These are phyloP conservation scores for Cicer chorassanicum DNA, from an alignment of 306 rosid genomes.

Conservation along the genomic window DNA sequence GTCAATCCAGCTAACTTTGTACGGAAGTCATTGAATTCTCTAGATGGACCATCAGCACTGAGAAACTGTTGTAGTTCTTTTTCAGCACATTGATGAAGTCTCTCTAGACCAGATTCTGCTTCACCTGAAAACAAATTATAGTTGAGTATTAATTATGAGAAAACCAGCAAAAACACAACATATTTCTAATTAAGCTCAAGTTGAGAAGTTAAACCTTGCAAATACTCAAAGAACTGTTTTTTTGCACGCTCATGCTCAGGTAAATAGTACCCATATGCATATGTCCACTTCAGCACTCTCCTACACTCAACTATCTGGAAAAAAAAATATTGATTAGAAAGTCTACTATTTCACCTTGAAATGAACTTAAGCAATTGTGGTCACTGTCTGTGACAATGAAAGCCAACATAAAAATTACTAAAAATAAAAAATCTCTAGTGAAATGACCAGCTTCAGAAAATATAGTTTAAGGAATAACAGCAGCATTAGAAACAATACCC, in stretches of 20 bases:
- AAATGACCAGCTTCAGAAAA: slow-evolving; percentile 18
- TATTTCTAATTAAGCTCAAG: slow-evolving; percentile 19
- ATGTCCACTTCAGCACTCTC: slow-evolving; percentile 94
- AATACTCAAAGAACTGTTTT: slow-evolving; percentile 74
- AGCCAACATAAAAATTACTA: slow-evolving; percentile 14
- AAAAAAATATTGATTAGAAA: slow-evolving; percentile 36
- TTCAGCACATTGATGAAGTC: slow-evolving; percentile 84
- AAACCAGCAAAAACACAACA: slow-evolving; percentile 18
- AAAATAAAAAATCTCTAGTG: slow-evolving; percentile 3
- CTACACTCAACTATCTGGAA: slow-evolving; percentile 94
- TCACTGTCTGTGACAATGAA: background rate
- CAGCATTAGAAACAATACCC: background rate
- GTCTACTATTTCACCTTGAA: slow-evolving; percentile 16
- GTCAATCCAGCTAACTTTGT: slow-evolving; percentile 82
- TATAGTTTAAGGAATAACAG: slow-evolving; percentile 25
- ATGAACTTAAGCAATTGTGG: slow-evolving; percentile 34
- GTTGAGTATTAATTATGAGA: slow-evolving; percentile 21
- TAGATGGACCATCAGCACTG: slow-evolving; percentile 57
- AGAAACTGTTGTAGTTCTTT: slow-evolving; percentile 73
- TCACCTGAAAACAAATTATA: slow-evolving; percentile 61
- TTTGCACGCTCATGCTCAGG: slow-evolving; percentile 74
- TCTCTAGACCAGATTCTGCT: slow-evolving; percentile 83
- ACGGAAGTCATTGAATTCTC: slow-evolving; percentile 82
- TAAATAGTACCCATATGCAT: slow-evolving; percentile 90
- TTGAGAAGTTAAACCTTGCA: slow-evolving; percentile 59